These are phyloP conservation scores for Paraconiothyrium sp. DNA, from an alignment of 2,329 filamentous ascomycete genomes.

Conservation along the genomic window DNA sequence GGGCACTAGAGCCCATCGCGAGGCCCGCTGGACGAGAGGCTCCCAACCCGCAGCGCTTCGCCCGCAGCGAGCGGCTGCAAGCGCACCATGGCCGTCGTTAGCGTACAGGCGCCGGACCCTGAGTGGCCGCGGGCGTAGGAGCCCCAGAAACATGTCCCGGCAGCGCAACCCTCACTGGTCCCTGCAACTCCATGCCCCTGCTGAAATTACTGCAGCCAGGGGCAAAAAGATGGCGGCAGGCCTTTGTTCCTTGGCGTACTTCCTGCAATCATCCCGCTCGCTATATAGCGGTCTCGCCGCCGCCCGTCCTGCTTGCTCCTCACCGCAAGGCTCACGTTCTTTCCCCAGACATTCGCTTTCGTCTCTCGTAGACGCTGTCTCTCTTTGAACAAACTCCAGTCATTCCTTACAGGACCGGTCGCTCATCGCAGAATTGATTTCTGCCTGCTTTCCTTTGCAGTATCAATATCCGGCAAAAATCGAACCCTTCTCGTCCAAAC, in stretches of 20 bases:
- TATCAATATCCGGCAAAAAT: conserved; percentile 34
- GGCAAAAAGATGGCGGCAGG: conserved; percentile 32
- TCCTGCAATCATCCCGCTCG: conserved; percentile 37
- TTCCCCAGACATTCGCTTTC: conserved; percentile 47
- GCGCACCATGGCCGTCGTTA: neutral
- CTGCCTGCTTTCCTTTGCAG: conserved; percentile 37
- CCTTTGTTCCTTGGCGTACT: conserved; percentile 39
- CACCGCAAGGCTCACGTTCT: conserved; percentile 48
- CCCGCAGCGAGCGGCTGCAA: conserved; percentile 15
- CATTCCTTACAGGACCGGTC: conserved; percentile 49
- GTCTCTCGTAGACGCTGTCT: conserved; percentile 44
- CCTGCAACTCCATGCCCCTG: conserved; percentile 37
- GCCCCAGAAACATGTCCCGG: conserved; percentile 18
- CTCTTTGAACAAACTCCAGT: conserved; percentile 48
- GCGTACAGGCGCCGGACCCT: conserved; percentile 11
- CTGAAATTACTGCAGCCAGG: conserved; percentile 49
- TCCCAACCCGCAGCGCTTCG: conserved; percentile 11
- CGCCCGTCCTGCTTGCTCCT: conserved; percentile 28
- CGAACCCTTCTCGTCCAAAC: conserved; percentile 19
- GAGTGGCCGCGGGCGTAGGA: conserved; percentile 56
- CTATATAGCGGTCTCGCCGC: conserved; percentile 43
- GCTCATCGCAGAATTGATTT: conserved; percentile 41
- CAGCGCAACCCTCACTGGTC: conserved; percentile 37
- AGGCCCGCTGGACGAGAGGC: conserved; percentile 6
- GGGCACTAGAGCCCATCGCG: conserved; percentile 3